These are phyloP conservation scores for Cicer chorassanicum DNA, from an alignment of 306 rosid genomes.

Conservation along the genomic window DNA sequence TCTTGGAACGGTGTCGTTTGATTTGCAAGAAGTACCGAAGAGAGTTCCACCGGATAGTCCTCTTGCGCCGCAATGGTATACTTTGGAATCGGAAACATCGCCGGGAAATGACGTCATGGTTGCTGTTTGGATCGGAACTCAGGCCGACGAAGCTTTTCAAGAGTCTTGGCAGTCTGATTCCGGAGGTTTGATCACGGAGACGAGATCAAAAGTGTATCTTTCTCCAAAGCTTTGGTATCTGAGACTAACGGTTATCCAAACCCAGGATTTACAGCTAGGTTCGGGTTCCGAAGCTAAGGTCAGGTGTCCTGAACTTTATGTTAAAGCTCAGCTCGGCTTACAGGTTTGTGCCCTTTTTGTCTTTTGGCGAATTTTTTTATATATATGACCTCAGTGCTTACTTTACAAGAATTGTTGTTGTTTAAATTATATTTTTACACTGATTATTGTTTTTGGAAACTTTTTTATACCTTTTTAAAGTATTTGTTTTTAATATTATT, in stretches of 20 bases:
- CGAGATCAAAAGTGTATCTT: conserved; percentile 81
- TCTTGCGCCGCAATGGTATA: conserved; percentile 94
- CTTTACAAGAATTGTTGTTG: too few species aligned
- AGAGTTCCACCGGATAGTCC: conserved; percentile 92
- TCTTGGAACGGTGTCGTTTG: conserved; percentile 61
- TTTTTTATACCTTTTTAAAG: too few species aligned
- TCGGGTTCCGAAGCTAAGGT: conserved; percentile 58
- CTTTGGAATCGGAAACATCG: conserved; percentile 64
- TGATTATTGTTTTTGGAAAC: too few species aligned
- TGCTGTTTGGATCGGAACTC: conserved; percentile 84
- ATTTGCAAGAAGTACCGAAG: conserved; percentile 74
- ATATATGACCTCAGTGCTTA: too few species aligned
- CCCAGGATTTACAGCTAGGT: conserved; percentile 75
- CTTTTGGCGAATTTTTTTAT: too few species aligned
- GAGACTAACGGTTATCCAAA: conserved; percentile 94
- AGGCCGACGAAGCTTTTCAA: conserved; percentile 84
- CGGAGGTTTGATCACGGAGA: conserved; percentile 83
- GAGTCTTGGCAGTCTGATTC: conserved; percentile 97
- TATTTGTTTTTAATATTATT: too few species aligned
- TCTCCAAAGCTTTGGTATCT: conserved; percentile 97
- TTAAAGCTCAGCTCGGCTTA: conserved; percentile 77
- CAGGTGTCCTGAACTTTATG: conserved; percentile 60
- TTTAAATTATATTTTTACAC: too few species aligned
- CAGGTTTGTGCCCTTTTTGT: conserved; percentile 34
- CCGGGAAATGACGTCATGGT: conserved; percentile 86